A percentile compares a stretch with the other conserved stretches of the same genome.
Evolutionary conservation across 2,329 filamentous ascomycete species (phyloP).

Genomic region (Fusarium graminum): DNA sequence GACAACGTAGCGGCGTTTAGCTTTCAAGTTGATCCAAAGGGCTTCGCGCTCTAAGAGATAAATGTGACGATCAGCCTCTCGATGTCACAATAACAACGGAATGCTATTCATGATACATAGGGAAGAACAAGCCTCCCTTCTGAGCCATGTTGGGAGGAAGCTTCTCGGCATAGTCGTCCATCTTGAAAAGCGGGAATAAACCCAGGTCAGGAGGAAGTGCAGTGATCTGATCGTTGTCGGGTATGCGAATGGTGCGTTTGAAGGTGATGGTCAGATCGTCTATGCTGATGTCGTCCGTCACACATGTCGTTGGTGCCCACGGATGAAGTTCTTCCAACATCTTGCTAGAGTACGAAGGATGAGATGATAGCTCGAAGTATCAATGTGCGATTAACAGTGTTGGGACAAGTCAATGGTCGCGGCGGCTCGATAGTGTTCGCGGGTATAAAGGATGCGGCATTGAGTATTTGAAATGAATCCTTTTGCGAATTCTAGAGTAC

Average conservation of each 20-base stretch:
- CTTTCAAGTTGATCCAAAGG: constrained; percentile 10
- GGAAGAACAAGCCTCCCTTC: constrained; percentile 5
- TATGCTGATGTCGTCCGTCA: background rate
- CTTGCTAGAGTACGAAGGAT: too few species aligned
- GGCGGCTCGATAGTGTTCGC: too few species aligned
- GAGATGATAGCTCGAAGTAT: too few species aligned
- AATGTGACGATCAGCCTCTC: background rate
- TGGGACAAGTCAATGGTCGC: too few species aligned
- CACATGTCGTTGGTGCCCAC: background rate
- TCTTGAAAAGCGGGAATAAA: constrained; percentile 1
- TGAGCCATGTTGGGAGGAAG: background rate
- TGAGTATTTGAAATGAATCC: too few species aligned
- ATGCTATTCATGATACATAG: constrained; percentile 18
- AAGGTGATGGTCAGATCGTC: constrained; percentile 20
- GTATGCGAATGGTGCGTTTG: background rate
- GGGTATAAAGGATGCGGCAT: too few species aligned
- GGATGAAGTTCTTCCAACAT: background rate
- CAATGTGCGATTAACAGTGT: too few species aligned
- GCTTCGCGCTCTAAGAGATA: constrained; percentile 10
- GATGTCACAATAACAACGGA: too few species aligned
- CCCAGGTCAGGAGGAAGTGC: background rate
- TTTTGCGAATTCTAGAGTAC: too few species aligned
- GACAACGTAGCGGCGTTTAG: background rate
- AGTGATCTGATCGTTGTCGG: background rate
- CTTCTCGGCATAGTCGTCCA: background rate